Conservation (phyloP, 2,329 filamentous ascomycete genomes). For the Colletotrichum eremochloae region DNA sequence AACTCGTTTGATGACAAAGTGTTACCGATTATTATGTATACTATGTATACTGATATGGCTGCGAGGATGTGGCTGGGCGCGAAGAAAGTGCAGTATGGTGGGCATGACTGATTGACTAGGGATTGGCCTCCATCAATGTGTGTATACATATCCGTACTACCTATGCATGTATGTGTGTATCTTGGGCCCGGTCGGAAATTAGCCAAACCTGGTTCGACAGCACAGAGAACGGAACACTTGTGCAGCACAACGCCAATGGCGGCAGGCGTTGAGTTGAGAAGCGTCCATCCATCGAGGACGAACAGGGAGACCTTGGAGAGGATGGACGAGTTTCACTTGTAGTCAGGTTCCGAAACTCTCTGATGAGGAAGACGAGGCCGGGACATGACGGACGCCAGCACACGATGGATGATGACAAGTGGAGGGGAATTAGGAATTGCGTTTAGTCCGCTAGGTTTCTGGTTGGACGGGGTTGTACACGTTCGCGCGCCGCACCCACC, state of each 20-base stretch:
- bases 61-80: background rate
- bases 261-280: background rate
- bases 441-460: slow-evolving; percentile 21
- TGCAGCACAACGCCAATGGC: background rate
- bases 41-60: too few species aligned
- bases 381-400: background rate
- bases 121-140: slow-evolving; percentile 22
- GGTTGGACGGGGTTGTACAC: slow-evolving; percentile 30
- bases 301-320: background rate
- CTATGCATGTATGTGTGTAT: background rate
- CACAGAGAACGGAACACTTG: slow-evolving; percentile 8
- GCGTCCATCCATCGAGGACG: background rate
- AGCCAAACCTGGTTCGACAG: slow-evolving; percentile 7
- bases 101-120: slow-evolving; percentile 28
- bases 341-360: slow-evolving; percentile 39
- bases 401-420: slow-evolving; percentile 19
- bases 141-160: background rate
- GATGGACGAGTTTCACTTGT: slow-evolving; percentile 37
- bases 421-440: slow-evolving; percentile 11
- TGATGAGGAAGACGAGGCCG: slow-evolving; percentile 1
- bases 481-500: slow-evolving; percentile 20
- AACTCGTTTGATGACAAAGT: background rate
- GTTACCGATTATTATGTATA: background rate
- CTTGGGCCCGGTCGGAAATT: slow-evolving; percentile 34
- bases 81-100: background rate